Base-by-base conservation (phyloP, 306 rosid species). In the Castanea mollissima region DNA sequence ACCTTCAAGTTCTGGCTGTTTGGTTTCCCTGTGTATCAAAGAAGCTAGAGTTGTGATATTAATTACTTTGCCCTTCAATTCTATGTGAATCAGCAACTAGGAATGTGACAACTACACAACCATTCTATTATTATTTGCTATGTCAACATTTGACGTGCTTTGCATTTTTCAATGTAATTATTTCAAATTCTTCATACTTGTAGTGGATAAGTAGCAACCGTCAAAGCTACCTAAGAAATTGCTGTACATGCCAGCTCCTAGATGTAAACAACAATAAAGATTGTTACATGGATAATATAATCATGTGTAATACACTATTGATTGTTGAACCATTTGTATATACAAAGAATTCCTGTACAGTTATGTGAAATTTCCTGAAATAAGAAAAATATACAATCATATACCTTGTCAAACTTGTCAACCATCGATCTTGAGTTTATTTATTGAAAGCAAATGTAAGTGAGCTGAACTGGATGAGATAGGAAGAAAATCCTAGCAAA, bases 21-120 rank as follows among this genome's bases (percentile, higher is more conserved):
- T 69, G 46, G 74, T 78, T 73, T 71, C 71, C 74, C 64, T 18
- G n/a, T 69, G n/a, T 62, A 71, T 31, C 51, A 65, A 51, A 77
- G 79, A 68, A 54, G 18, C 74, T 76, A 55, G 54, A 58, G 31
- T 46, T 78, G 63, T 27, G 55, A 78, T 55, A 27, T 38, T 12
- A 77, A 73, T 73, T 49, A 49, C 54, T 49, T 76, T 23, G 21
- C 20, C 64, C 74, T 6, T 58, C 55, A 68, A 74, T 60, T 60
- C 27, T 63, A 64, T 68, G 41, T 38, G 58, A 75, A 67, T 21
- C 55, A 59, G 51, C 44, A 44, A 35, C 51, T 54, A 71, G 46
- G 34, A 71, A 35, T 76, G 71, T 41, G 69, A 31, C 21, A 64
- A 35, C 20, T 16, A 31, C 38, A 29, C 69, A 63, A 63, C n/a